phyloP scores from a whole-genome alignment of 73 alveolate genomes.

The Uronychia setigera region DNA sequence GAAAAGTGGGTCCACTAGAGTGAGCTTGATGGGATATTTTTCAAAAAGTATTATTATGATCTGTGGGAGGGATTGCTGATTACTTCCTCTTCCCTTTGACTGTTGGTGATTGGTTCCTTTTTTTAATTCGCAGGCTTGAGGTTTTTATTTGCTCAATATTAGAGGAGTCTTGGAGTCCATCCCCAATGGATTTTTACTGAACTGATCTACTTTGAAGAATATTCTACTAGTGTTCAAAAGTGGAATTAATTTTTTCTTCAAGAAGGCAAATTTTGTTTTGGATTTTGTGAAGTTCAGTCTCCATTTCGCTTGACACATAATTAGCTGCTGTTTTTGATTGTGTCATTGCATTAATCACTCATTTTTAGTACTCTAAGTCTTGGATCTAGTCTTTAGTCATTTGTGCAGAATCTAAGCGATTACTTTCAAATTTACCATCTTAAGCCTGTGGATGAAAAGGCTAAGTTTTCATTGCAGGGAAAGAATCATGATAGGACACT shows the following conservation, averaged over 20 bases:
- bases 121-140: background rate
- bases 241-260: slow-evolving; percentile 9
- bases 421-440: no score
- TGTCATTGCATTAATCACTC: no score
- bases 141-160: background rate
- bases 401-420: no score
- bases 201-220: background rate
- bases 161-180: background rate
- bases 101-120: background rate
- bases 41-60: background rate
- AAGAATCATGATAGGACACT: no score
- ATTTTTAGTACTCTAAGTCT: no score
- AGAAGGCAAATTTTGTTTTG: background rate
- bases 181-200: background rate
- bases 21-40: background rate
- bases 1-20: no score
- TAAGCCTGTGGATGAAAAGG: no score
- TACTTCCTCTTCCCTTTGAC: background rate
- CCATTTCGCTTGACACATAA: slow-evolving; percentile 5
- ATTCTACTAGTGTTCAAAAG: slow-evolving; percentile 2
- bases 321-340: no score
- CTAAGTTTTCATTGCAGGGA: no score
- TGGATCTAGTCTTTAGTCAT: no score
- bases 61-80: background rate
- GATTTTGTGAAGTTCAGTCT: background rate